A percentile compares a stretch with the other conserved stretches of the same genome.
These are phyloP conservation scores for Clitopilus hobsonii DNA, from an alignment of 768 basidiomycete genomes.

Conservation along the genomic window DNA sequence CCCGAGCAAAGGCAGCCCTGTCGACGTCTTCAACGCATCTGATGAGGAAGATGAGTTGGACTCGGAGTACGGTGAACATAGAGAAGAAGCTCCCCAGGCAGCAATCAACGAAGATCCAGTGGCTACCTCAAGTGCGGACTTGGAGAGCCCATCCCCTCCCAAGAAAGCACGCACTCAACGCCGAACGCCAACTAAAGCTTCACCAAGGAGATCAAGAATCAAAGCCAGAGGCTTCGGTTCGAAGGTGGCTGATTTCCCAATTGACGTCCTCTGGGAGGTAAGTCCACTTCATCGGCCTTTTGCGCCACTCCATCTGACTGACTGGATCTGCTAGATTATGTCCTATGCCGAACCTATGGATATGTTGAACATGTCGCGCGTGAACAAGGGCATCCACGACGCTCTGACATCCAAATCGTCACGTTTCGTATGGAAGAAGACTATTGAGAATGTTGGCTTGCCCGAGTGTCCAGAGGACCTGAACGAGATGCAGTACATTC, in stretches of 20 bases:
- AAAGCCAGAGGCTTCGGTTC: not conserved
- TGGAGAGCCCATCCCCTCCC: too few species aligned
- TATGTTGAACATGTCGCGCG: not conserved
- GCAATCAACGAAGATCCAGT: too few species aligned
- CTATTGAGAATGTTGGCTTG: not conserved
- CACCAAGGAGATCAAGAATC: not conserved
- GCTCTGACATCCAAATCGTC: not conserved
- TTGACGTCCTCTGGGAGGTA: not conserved
- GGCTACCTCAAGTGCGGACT: too few species aligned
- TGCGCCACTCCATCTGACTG: not conserved
- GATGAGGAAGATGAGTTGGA: too few species aligned
- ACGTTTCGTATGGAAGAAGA: not conserved
- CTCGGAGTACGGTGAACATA: too few species aligned
- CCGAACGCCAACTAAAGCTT: not conserved
- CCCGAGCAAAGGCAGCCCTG: too few species aligned
- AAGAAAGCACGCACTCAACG: too few species aligned
- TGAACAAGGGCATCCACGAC: not conserved
- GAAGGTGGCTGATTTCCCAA: not conserved
- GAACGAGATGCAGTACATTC: not conserved
- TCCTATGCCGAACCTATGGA: not conserved
- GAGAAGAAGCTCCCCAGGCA: too few species aligned
- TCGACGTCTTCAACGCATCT: too few species aligned
- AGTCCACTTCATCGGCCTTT: not conserved
- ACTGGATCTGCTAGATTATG: not conserved
- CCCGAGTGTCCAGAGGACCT: not conserved